Conservation (phyloP, 73 alveolate species). For the Tetrahymena elliotti region DNA sequence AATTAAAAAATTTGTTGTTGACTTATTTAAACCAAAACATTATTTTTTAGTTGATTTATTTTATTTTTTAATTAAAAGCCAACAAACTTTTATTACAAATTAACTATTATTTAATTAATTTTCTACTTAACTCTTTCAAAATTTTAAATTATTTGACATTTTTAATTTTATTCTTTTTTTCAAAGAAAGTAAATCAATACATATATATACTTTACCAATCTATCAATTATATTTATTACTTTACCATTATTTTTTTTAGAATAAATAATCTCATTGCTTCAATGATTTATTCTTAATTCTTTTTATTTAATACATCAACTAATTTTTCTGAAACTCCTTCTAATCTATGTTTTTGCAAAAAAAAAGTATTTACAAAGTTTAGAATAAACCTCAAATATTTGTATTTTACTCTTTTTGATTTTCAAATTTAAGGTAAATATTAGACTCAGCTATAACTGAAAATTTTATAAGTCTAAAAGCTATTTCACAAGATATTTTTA, state of each 20-base stretch:
- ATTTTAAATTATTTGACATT: too few species aligned
- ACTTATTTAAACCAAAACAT: too few species aligned
- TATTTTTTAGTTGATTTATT: too few species aligned
- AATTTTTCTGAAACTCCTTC: not conserved
- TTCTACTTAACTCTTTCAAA: too few species aligned
- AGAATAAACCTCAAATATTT: not conserved
- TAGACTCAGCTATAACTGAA: not conserved
- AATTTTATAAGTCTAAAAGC: not conserved
- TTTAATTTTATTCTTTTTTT: too few species aligned
- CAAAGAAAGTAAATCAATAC: too few species aligned
- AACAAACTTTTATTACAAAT: too few species aligned
- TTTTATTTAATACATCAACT: not conserved
- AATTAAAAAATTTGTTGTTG: too few species aligned
- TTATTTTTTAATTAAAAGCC: too few species aligned
- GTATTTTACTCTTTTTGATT: not conserved
- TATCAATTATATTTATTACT: not conserved
- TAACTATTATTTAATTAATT: too few species aligned
- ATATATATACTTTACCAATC: not conserved
- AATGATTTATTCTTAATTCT: not conserved
- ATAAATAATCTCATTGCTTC: not conserved
- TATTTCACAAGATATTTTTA: not conserved
- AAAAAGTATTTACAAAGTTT: not conserved
- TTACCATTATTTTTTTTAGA: not conserved
- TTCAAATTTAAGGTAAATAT: not conserved
- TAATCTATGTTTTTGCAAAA: not conserved